Percentiles rank a stretch among this genome's conserved stretches.
These are phyloP conservation scores for Colletotrichum karsti DNA, from an alignment of 2,329 filamentous ascomycete species.

Conservation along the genomic window DNA sequence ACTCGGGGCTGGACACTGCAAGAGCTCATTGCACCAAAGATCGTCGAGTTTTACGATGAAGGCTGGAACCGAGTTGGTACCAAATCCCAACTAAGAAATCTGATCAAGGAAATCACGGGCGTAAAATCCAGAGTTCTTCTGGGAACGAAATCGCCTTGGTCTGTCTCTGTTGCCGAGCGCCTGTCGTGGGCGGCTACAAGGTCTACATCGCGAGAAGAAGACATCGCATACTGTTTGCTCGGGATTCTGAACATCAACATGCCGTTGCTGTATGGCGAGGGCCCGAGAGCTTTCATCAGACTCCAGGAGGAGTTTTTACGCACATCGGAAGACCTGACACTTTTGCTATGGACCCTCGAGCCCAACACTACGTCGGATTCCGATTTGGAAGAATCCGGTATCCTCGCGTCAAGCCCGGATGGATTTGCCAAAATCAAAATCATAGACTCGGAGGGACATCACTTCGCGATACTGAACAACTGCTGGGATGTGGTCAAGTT, in stretches of 20 bases:
- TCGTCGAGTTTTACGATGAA: constrained; percentile 37
- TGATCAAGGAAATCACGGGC: too few relatives aligned
- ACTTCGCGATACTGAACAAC: too few relatives aligned
- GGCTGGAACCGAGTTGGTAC: constrained; percentile 37
- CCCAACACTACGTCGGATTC: too few relatives aligned
- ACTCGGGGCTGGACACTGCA: constrained; percentile 38
- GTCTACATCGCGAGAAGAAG: constrained; percentile 39
- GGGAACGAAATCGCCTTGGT: too few relatives aligned
- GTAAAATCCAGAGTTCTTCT: too few relatives aligned
- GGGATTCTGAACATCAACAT: constrained; percentile 44
- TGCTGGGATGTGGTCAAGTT: too few relatives aligned
- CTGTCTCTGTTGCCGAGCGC: too few relatives aligned
- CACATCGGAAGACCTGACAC: constrained; percentile 2
- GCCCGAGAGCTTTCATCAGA: constrained; percentile 21
- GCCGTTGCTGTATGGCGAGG: constrained; percentile 43
- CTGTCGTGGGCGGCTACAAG: constrained; percentile 38
- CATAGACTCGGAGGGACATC: too few relatives aligned
- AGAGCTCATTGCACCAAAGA: constrained; percentile 39
- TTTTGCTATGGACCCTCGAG: constrained; percentile 18
- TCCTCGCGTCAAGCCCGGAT: too few relatives aligned
- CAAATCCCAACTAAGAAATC: too few relatives aligned
- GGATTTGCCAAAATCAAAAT: too few relatives aligned
- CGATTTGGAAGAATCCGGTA: too few relatives aligned
- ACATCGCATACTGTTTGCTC: constrained; percentile 41
- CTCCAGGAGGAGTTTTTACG: constrained; percentile 26